Conservation (phyloP, 2,329 filamentous ascomycete species). For the Diaporthe helianthi region DNA sequence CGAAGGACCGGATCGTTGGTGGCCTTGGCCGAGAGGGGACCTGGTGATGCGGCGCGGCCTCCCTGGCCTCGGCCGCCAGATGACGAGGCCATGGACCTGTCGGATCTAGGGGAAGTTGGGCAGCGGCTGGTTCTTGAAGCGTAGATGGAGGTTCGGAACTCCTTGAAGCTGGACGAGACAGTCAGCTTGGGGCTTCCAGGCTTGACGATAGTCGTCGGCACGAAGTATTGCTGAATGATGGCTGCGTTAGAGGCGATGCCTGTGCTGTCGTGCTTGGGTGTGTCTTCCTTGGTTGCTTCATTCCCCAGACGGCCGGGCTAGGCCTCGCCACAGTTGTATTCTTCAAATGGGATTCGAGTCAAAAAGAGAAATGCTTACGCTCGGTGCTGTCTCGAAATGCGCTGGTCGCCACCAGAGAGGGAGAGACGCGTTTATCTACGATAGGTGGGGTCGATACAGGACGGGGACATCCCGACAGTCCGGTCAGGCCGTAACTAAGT, state of each 20-base stretch:
- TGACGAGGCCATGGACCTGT: constrained; percentile 31
- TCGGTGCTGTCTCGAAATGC: constrained; percentile 1
- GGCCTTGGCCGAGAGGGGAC: constrained; percentile 37
- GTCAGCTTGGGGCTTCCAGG: constrained; percentile 32
- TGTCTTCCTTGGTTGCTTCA: not conserved
- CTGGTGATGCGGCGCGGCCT: not conserved
- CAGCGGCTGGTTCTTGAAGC: constrained; percentile 20
- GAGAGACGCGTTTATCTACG: constrained; percentile 20
- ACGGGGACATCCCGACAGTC: constrained; percentile 16
- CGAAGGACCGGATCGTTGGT: constrained; percentile 75
- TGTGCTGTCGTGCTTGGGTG: constrained; percentile 5
- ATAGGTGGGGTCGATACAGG: constrained; percentile 8
- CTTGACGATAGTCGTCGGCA: constrained; percentile 15
- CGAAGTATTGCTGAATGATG: constrained; percentile 32
- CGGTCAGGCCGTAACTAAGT: not conserved
- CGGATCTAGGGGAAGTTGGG: constrained; percentile 9
- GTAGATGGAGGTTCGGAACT: constrained; percentile 31
- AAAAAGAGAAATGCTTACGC: constrained; percentile 12
- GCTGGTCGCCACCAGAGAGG: constrained; percentile 1
- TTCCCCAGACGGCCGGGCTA: constrained; percentile 1
- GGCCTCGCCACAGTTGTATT: not conserved
- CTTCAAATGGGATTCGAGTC: not conserved
- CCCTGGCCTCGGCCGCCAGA: constrained; percentile 20
- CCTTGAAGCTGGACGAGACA: constrained; percentile 31
- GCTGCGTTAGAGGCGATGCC: constrained; percentile 24